phyloP scores from a whole-genome alignment of 257 asterid genomes.

The Gynochthodes officinalis region DNA sequence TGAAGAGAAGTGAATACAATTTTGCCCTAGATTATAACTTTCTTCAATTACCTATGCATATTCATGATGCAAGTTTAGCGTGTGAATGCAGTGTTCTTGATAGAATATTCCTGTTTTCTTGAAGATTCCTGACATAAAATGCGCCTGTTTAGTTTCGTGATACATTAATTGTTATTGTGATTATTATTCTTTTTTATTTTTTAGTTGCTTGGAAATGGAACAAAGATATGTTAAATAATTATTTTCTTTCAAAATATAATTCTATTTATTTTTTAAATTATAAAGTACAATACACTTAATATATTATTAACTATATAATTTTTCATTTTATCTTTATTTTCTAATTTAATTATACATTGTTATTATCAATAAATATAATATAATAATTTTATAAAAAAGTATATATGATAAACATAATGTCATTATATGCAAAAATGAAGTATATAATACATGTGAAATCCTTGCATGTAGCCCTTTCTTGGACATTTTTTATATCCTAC shows the following conservation, averaged over 20 bases:
- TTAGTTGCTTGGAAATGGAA: background rate
- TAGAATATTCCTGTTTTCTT: background rate
- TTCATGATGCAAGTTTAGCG: constrained; percentile 17
- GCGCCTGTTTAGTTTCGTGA: background rate
- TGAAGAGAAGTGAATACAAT: background rate
- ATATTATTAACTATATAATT: too few species aligned
- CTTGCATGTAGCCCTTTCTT: background rate
- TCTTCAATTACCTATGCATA: background rate
- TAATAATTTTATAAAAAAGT: too few species aligned
- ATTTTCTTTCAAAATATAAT: too few species aligned
- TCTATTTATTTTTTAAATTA: too few species aligned
- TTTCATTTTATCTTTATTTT: too few species aligned
- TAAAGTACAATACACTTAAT: too few species aligned
- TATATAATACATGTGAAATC: too few species aligned
- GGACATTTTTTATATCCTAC: background rate
- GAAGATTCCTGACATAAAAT: background rate
- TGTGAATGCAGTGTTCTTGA: constrained; percentile 3
- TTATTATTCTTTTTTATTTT: background rate
- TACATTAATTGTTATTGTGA: background rate
- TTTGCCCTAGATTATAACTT: constrained; percentile 18
- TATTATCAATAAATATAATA: too few species aligned
- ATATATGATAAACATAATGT: too few species aligned
- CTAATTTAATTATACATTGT: too few species aligned
- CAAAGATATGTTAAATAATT: too few species aligned
- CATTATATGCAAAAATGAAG: too few species aligned